Evolutionary conservation across 2,329 filamentous ascomycete genomes (phyloP), one percentile per base, ranked within the genome.

Genomic region (Epichloe elymi): DNA sequence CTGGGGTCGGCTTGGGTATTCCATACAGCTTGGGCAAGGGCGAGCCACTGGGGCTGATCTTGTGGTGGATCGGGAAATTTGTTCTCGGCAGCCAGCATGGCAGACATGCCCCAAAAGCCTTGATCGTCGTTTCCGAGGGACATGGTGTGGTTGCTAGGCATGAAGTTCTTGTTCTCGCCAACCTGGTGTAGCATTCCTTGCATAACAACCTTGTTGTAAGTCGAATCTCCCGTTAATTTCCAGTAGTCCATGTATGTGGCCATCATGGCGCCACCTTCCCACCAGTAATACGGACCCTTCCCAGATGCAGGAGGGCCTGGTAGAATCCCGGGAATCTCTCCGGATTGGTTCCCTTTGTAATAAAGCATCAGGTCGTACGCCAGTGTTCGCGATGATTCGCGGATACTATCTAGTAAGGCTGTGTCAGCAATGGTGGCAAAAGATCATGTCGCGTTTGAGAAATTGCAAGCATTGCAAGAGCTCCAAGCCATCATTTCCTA

Each of bases 91-190:
- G 83, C 83, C 10, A 78, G 71, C 75, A 86, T 80, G 39, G 81
- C 80, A 5, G 80, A 75, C 63, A 85, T 76, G 23, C 74, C 83
- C 83, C 83, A 86, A 63, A 85, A 85, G 33, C 75, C 78, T 64
- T 87, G 83, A 54, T 86, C 83, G 55, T 86, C 83, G 63, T 86
- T 86, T 57, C 82, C 82, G 48, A 80, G 70, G 0, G 74, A 76
- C 7, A 71, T 71, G 1, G 76, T 78, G 63, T 77, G 75, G 63
- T 82, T 81, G 14, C 63, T 60, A 2, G 80, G 81, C 74, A 79
- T 79, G 65, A 75, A 85, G 55, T 83, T 74, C 53, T 73, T 56
- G 19, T 69, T 70, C 0, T 73, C 67, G n/a, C 80, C 80, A 19
- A 73, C 71, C 61, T 85, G 81, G 60, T 74, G 75, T 14, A 80